Conservation (phyloP, 2,329 filamentous ascomycete species). For the Cryphonectria radicalis region DNA sequence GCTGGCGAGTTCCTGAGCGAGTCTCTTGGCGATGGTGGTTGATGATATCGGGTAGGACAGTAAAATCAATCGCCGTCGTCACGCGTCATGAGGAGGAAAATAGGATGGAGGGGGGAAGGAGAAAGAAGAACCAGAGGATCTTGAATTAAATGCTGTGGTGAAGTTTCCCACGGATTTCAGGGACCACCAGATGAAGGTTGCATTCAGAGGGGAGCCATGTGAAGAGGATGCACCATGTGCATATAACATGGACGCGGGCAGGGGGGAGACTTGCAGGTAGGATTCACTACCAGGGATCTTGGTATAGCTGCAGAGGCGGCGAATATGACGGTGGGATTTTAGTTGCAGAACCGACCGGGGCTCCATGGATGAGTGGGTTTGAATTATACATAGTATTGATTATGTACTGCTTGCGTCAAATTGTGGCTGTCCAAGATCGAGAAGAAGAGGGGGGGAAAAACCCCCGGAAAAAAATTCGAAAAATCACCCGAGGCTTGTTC, state of each 20-base stretch:
- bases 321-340: neutral
- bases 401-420: neutral
- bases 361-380: neutral
- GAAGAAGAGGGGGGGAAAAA: too few relatives aligned
- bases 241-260: slow-evolving; percentile 15
- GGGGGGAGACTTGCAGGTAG: slow-evolving; percentile 1
- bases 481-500: neutral
- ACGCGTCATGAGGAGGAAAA: neutral
- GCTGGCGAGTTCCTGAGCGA: neutral
- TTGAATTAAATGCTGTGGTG: neutral
- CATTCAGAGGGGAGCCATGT: slow-evolving; percentile 16
- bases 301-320: neutral
- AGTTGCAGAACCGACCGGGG: neutral
- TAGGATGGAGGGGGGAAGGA: neutral
- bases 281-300: slow-evolving; percentile 4
- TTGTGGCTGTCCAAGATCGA: neutral
- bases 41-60: neutral
- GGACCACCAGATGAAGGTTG: slow-evolving; percentile 7
- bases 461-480: neutral
- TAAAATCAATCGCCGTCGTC: neutral
- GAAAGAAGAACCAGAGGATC: neutral
- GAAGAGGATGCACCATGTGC: slow-evolving; percentile 13
- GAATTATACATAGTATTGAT: slow-evolving; percentile 2
- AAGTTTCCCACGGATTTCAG: neutral
- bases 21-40: neutral